These are phyloP conservation scores for Coemansia sp. DNA, from an alignment of 192 early-diverging fungal species.

Conservation along the genomic window DNA sequence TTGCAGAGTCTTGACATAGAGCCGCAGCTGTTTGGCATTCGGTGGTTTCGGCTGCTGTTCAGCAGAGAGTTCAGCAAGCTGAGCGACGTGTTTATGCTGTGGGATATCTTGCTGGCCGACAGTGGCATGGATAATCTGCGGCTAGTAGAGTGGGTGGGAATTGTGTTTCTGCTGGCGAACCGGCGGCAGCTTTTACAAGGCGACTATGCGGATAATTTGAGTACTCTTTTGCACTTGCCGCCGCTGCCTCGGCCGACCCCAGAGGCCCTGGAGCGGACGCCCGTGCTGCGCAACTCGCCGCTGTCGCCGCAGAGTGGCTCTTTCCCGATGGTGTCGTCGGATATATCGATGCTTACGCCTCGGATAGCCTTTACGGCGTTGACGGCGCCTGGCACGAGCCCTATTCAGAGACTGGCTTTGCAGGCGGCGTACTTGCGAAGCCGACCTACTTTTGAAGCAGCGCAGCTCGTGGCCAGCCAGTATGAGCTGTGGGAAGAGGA, in stretches of 20 bases:
- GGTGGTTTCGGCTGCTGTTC: constrained; percentile 92
- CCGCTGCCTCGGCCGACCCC: constrained; percentile 48
- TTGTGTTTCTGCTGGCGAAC: constrained; percentile 72
- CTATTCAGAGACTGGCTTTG: constrained; percentile 54
- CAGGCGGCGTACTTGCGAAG: constrained; percentile 67
- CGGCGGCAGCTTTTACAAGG: constrained; percentile 56
- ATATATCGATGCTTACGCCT: constrained; percentile 1
- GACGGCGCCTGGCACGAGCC: constrained; percentile 8
- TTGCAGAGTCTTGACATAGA: constrained; percentile 76
- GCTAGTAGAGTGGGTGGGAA: constrained; percentile 79
- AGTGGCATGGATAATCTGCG: constrained; percentile 61
- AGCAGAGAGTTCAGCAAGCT: constrained; percentile 78
- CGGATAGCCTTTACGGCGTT: constrained; percentile 16
- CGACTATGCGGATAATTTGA: constrained; percentile 66
- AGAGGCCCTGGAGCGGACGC: constrained; percentile 33
- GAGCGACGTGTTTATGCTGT: constrained; percentile 67
- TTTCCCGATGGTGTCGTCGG: background rate
- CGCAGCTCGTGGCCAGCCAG: constrained; percentile 58
- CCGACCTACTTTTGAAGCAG: constrained; percentile 53
- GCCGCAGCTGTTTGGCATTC: constrained; percentile 92
- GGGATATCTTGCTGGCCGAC: constrained; percentile 91
- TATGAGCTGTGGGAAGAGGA: constrained; percentile 53
- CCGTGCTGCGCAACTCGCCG: constrained; percentile 27
- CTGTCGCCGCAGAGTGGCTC: constrained; percentile 7
- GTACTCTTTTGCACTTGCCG: constrained; percentile 63